Evolutionary conservation across 306 rosid species (phyloP).

Genomic region (Trifolium fragiferum): DNA sequence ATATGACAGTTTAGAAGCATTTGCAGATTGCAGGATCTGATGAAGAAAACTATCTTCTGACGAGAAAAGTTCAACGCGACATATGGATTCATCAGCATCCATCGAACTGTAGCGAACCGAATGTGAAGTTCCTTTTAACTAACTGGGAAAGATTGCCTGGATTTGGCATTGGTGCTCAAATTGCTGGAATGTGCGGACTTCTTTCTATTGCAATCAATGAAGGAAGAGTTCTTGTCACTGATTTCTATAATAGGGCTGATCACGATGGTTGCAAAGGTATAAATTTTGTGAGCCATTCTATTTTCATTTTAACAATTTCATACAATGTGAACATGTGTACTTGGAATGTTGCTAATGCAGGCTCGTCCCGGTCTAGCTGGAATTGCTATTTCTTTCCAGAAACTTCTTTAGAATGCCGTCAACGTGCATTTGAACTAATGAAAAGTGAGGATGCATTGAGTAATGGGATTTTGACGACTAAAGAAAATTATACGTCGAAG

Average conservation of each 20-base stretch:
- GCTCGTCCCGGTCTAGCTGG: conserved; percentile 77
- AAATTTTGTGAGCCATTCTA: not conserved
- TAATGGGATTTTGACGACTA: conserved; percentile 64
- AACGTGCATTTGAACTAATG: conserved; percentile 70
- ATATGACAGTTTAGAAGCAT: conserved; percentile 21
- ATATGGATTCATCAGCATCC: conserved; percentile 90
- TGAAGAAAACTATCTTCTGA: conserved; percentile 87
- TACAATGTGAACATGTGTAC: not conserved
- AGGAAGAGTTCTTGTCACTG: conserved; percentile 82
- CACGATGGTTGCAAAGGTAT: conserved; percentile 88
- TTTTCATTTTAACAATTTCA: not conserved
- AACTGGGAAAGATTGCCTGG: conserved; percentile 97
- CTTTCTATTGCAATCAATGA: conserved; percentile 85
- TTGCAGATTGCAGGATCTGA: conserved; percentile 81
- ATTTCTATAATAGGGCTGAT: conserved; percentile 86
- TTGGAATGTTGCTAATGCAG: conserved; percentile 42
- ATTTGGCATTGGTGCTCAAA: conserved; percentile 89
- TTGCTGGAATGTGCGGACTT: conserved; percentile 91
- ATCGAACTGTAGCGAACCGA: conserved; percentile 63
- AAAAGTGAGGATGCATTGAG: conserved; percentile 69
- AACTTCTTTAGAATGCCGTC: conserved; percentile 78
- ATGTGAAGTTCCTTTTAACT: conserved; percentile 76
- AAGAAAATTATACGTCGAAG: conserved; percentile 76
- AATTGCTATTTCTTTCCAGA: conserved; percentile 91
- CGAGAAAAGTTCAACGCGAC: conserved; percentile 73